Base-by-base conservation (phyloP, 352 stramenopile genomes). In the Phytophthora sp. region DNA sequence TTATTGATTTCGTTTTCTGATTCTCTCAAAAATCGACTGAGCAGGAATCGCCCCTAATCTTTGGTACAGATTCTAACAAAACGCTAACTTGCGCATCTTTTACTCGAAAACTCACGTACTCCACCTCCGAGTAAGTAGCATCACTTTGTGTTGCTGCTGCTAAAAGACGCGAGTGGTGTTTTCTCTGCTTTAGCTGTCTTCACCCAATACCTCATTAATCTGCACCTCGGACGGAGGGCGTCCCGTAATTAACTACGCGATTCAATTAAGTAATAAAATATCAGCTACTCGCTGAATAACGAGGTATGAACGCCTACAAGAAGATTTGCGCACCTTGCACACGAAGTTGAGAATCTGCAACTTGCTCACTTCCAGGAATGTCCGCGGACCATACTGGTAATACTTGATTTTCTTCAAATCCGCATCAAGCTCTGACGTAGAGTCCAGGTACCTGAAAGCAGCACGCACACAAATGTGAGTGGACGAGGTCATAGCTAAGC, bases 301-400 rank as follows among this genome's bases (percentile, higher is more conserved):
- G 6, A 54, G 11, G 20, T 4, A 29, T 4, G 57, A 35, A 27
- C 26, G 44, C 3, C 13, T 39, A 33, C 55, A 24, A 33, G 38
- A 49, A 13, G 18, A 31, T 9, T 27, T 35, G 27, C 63, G 47
- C 66, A 95, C 84, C 80, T 93, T 94, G 84, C 87, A 94, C 13
- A 95, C 83, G 51, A 95, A 95, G 60, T 92, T 91, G 36, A 95
- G 76, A 60, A 95, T 94, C 67, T 93, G 84, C 30, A 88, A 70
- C 55, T 95, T 94, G 71, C 85, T 77, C n/a, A 95, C 81, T 80
- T 95, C 87, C 33, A 90, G 65, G 23, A 84, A 63, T 33, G 87
- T 80, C 4, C 87, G 80, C 12, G 84, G 57, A 5, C 85, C 87
- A 57, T 91, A 95, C 36, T 71, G 66, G 44, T 84, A 93, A 49